Evolutionary conservation across 495 filamentous ascomycete species (phyloP), one percentile per base, ranked within the genome.

Genomic region (Penicillium herquei): DNA sequence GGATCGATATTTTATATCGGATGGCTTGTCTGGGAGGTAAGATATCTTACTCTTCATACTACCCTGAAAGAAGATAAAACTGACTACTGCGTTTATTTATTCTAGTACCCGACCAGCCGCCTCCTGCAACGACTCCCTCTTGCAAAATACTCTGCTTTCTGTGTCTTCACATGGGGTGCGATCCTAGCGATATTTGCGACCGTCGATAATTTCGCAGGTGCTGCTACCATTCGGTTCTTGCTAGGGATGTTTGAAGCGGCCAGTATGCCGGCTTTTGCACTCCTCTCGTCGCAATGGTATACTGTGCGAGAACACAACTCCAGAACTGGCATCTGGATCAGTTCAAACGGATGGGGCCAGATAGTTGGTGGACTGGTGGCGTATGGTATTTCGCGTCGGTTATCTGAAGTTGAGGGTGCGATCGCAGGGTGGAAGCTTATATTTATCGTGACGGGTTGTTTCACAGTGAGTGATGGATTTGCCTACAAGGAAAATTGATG

Each of bases 341-440:
- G 76, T 54, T 81, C 79, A 62, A 84, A 84, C 51, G 78, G 80
- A 47, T 77, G 73, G 65, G 83, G 69, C 0, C 78, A 80, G 56
- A 82, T 84, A 34, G 69, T 86, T 30, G 82, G 82, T 12, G 83
- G 85, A 13, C 56, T 80, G 16, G 66, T 86, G 0, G 82, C 84
- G 9, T 86, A 85, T 55, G 83, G 81, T 39, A 85, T 87, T 54
- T 78, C 83, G 12, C 67, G 67, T 1, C 79, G 82, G 11, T 76
- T 71, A 0, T 62, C 67, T 6, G 62, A 67, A 13, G 68, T 81
- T 46, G 79, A 75, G 5, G 68, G 79, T 3, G 44, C 68, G 11
- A 77, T 86, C 58, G 78, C 75, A 39, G 70, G 77, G 2, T 87
- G 84, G 84, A 83, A 84, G 67, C 78, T 87, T 32, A 67, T 86